Evolutionary conservation across 2,329 filamentous ascomycete species (phyloP), one percentile per base, ranked within the genome.

Genomic region (Aureobasidium mangrovei): DNA sequence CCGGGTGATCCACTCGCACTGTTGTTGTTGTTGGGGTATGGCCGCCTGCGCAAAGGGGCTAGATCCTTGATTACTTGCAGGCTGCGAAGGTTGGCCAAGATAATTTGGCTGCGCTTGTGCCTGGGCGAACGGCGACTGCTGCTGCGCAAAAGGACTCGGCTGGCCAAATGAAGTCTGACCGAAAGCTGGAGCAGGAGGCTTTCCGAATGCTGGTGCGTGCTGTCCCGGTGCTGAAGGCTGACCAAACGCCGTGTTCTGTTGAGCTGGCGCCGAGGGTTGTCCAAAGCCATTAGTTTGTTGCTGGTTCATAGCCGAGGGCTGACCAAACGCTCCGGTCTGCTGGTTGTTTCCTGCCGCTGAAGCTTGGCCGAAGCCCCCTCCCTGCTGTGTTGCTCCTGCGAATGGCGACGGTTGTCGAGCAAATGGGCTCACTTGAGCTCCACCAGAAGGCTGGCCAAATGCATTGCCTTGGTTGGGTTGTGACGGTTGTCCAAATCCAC

Each of bases 241-340:
- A 6, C 60, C 60, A 29, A 63, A 63, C 2, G 55, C 58, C 1
- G 60, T 58, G n/a, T 38, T 41, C 35, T 55, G 54, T 24, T 45
- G 28, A 4, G 42, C 24, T 10, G 40, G 57, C 41, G 58, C 47
- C 38, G 63, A 60, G 10, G 64, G 63, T 44, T 67, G 65, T 28
- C 61, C 62, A 54, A 65, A 65, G 2, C 62, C 56, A 35, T 56
- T 56, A 9, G 55, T 39, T 7, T 49, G 44, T 53, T 54, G 43
- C 56, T 58, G 54, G 60, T 10, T 28, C 46, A 54, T 35, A 2
- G 9, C 39, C 33, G 60, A 57, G 2, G 60, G 53, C 52, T 63
- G 58, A 41, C 10, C 38, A 29, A 44, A 44, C 8, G n/a, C 26
- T n/a, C 18, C n/a, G 10, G 10, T 33, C 29, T 32, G 43, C 8